Evolutionary conservation across 164 flowering plant species (phyloP).

Genomic region (Protea cynaroides): DNA sequence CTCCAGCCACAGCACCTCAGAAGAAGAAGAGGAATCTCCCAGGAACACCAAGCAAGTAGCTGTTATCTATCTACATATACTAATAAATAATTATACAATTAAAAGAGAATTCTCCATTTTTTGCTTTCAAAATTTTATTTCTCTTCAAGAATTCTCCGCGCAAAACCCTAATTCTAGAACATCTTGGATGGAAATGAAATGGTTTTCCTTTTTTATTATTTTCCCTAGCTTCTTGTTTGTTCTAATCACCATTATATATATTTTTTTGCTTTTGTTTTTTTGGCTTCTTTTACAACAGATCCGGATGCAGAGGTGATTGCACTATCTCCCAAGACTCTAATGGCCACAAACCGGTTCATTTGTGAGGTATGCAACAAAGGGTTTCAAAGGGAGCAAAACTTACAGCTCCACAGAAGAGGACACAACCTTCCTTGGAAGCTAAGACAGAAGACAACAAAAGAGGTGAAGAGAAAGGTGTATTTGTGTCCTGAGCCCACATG

Average conservation of each 20-base stretch:
- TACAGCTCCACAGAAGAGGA: conserved; percentile 93
- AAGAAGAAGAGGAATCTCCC: conserved; percentile 77
- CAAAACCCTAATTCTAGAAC: conserved; percentile 14
- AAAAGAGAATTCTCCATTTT: not conserved
- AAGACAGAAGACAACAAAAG: conserved; percentile 73
- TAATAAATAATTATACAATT: not conserved
- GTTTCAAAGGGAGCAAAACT: conserved; percentile 87
- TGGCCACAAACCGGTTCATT: conserved; percentile 90
- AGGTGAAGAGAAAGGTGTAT: conserved; percentile 67
- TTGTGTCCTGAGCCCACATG: conserved; percentile 86
- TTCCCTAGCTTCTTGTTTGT: not conserved
- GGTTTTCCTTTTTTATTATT: not conserved
- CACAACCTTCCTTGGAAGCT: conserved; percentile 94
- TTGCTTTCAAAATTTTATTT: not conserved
- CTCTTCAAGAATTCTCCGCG: not conserved
- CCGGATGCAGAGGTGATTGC: conserved; percentile 90
- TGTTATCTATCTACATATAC: not conserved
- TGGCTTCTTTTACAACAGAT: conserved; percentile 41
- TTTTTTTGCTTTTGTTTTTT: conserved; percentile 2
- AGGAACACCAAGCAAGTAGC: conserved; percentile 79
- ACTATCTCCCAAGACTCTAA: conserved; percentile 79
- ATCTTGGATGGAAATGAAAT: conserved; percentile 9
- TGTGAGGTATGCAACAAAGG: conserved; percentile 95
- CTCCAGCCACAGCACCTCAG: conserved; percentile 34
- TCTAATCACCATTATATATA: too few relatives aligned